Percentiles rank a stretch among this genome's conserved stretches.
Evolutionary conservation across 1,284 basidiomycete species (phyloP).

Genomic region (Ganoderma leucocontextum): DNA sequence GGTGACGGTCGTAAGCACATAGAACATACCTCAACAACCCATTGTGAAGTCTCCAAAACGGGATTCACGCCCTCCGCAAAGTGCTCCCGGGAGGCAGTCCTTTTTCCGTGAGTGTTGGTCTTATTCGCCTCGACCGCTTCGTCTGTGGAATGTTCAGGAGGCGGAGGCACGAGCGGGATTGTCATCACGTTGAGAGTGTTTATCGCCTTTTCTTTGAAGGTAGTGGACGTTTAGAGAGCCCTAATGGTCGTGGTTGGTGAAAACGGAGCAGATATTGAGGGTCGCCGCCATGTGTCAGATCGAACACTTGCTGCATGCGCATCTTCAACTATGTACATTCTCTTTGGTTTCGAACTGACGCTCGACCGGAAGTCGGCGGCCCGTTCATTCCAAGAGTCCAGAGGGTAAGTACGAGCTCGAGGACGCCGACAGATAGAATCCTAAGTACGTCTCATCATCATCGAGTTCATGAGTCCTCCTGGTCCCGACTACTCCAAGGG

Average conservation of each 20-base stretch:
- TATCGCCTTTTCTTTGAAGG: background rate
- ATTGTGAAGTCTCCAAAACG: slow-evolving; percentile 23
- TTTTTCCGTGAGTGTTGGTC: background rate
- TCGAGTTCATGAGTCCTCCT: background rate
- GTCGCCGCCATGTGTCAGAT: background rate
- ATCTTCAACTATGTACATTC: no score
- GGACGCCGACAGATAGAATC: no score
- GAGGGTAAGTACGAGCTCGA: no score
- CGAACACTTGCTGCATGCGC: background rate
- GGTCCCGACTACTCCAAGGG: background rate
- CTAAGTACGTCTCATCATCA: no score
- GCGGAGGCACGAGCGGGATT: background rate
- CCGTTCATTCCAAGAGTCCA: background rate
- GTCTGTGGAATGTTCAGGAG: background rate
- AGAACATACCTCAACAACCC: slow-evolving; percentile 22
- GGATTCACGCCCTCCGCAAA: slow-evolving; percentile 20
- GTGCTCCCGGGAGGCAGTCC: background rate
- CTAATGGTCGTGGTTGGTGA: background rate
- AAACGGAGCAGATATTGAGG: background rate
- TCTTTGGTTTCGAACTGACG: background rate
- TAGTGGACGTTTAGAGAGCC: background rate
- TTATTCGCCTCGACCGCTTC: background rate
- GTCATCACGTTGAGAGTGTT: background rate
- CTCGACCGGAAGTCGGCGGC: background rate
- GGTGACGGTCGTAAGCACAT: background rate